phyloP scores from a whole-genome alignment of 2,329 filamentous ascomycete genomes.

The Cercospora beticola region DNA sequence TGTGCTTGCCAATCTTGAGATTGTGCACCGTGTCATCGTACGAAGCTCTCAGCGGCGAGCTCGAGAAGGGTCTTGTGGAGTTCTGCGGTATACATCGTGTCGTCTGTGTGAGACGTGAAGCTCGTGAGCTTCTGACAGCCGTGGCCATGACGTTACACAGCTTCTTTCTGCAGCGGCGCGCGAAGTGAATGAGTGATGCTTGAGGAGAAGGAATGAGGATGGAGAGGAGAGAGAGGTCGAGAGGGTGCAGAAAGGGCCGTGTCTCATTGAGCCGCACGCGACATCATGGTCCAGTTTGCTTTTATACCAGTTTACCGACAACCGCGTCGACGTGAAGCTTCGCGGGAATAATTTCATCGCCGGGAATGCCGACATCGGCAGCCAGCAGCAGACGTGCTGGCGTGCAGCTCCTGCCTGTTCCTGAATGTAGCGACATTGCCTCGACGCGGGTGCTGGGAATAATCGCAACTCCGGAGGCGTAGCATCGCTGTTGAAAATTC shows the following conservation, averaged over 20 bases:
- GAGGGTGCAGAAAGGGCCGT: neutral
- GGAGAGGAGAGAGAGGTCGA: neutral
- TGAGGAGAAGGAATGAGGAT: neutral
- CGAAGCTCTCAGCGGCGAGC: conserved; percentile 34
- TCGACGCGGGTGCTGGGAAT: neutral
- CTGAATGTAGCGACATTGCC: neutral
- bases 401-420: conserved; percentile 9
- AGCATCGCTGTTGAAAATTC: neutral
- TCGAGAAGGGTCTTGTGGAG: conserved; percentile 32
- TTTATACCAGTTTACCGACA: conserved; percentile 20
- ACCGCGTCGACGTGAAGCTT: conserved; percentile 16
- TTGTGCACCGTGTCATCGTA: conserved; percentile 65
- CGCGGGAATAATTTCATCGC: conserved; percentile 14
- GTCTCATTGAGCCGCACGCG: neutral
- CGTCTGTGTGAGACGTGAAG: conserved; percentile 22
- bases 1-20: conserved; percentile 65
- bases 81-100: conserved; percentile 14
- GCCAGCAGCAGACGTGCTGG: neutral
- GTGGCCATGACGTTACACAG: conserved; percentile 24
- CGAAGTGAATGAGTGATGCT: neutral
- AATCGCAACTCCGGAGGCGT: neutral
- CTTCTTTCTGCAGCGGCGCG: neutral
- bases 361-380: conserved; percentile 14
- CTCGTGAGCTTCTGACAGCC: conserved; percentile 24
- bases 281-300: conserved; percentile 16